A percentile compares a stretch with the other conserved stretches of the same genome.
Conservation (phyloP, 2,329 filamentous ascomycete species). For the Beauveria sp. region DNA sequence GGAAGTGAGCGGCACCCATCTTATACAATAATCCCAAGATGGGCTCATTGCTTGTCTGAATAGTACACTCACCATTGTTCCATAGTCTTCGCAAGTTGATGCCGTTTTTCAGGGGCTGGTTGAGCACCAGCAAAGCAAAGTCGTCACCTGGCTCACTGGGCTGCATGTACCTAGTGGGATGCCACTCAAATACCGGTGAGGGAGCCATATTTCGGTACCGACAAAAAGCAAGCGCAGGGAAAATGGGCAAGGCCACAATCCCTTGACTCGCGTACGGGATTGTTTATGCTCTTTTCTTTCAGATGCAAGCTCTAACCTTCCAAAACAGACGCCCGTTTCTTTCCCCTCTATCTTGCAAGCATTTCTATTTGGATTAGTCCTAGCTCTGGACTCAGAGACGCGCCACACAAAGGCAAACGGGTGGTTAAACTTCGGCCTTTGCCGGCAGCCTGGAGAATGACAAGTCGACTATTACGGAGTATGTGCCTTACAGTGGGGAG, state of each 20-base stretch:
- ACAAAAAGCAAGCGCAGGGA: not conserved
- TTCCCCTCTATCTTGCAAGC: not conserved
- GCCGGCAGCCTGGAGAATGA: not conserved
- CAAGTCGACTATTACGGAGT: too few relatives aligned
- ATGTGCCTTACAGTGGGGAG: too few relatives aligned
- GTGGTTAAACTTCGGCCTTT: conserved; percentile 9
- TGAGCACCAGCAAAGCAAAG: conserved; percentile 42
- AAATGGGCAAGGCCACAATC: not conserved
- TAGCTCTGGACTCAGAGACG: not conserved
- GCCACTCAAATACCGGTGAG: conserved; percentile 28
- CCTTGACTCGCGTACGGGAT: too few relatives aligned
- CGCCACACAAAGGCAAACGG: not conserved
- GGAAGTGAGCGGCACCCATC: not conserved
- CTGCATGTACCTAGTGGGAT: conserved; percentile 30
- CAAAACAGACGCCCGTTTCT: not conserved
- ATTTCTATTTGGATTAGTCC: conserved; percentile 4
- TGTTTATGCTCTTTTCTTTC: not conserved
- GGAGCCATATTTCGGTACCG: not conserved
- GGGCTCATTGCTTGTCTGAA: not conserved
- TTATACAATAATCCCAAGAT: not conserved
- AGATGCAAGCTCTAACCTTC: not conserved
- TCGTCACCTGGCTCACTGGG: conserved; percentile 23
- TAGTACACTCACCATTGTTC: conserved; percentile 35
- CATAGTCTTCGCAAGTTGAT: conserved; percentile 40
- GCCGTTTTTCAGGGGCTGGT: conserved; percentile 41